Percentiles rank a stretch among this genome's conserved stretches.
These are phyloP conservation scores for Penicillium lividum DNA, from an alignment of 495 filamentous ascomycete species.

Conservation along the genomic window DNA sequence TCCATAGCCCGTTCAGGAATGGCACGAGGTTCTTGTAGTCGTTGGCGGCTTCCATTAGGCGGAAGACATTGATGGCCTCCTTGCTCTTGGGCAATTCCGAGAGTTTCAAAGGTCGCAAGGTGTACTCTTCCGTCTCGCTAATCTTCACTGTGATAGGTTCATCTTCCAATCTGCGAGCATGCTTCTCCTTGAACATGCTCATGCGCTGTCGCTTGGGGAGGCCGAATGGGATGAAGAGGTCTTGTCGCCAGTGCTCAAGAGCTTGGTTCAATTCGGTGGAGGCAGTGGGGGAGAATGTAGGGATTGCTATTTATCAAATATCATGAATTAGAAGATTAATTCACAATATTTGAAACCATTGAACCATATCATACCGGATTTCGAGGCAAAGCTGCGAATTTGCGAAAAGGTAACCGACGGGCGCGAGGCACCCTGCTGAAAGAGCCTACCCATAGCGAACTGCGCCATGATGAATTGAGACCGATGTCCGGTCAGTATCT, in stretches of 20 bases:
- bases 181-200: conserved; percentile 52
- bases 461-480: conserved; percentile 36
- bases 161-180: conserved; percentile 51
- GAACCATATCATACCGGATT: conserved; percentile 29
- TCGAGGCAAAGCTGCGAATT: conserved; percentile 31
- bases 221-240: conserved; percentile 65
- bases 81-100: conserved; percentile 37
- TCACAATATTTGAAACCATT: not conserved
- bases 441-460: conserved; percentile 40
- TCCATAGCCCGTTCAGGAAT: conserved; percentile 57
- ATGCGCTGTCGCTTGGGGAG: conserved; percentile 56
- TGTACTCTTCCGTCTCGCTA: conserved; percentile 54
- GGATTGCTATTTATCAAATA: conserved; percentile 40
- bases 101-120: conserved; percentile 52
- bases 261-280: conserved; percentile 52
- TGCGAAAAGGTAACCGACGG: conserved; percentile 37
- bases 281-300: conserved; percentile 51
- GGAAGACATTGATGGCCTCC: conserved; percentile 29
- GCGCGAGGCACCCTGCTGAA: conserved; percentile 34
- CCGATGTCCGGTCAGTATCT: not conserved
- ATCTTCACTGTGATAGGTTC: conserved; percentile 65
- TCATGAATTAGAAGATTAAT: not conserved
- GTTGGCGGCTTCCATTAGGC: conserved; percentile 53
- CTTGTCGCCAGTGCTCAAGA: conserved; percentile 57
- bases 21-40: conserved; percentile 63